These are phyloP conservation scores for Sporothrix globosa DNA, from an alignment of 2,329 filamentous ascomycete species.

Conservation along the genomic window DNA sequence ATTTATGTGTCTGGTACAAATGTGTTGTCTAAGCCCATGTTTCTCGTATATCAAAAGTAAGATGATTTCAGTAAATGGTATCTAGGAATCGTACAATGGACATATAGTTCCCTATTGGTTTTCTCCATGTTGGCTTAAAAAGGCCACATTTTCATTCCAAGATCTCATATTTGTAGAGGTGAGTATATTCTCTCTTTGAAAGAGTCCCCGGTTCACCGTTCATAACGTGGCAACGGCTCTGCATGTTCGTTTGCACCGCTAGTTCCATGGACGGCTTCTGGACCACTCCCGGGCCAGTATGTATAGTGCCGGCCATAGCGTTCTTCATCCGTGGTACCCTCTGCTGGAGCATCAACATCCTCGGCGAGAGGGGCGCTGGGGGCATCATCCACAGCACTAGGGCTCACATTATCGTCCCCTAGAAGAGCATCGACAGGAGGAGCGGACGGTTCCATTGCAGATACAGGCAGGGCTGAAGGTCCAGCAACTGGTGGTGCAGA, in stretches of 20 bases:
- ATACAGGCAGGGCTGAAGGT: neutral
- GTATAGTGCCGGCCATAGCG: constrained; percentile 40
- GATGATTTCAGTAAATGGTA: constrained; percentile 9
- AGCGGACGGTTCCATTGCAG: neutral
- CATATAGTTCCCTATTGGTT: neutral
- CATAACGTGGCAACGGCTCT: constrained; percentile 43
- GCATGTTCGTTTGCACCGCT: constrained; percentile 22
- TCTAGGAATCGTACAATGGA: constrained; percentile 23
- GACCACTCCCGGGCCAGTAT: constrained; percentile 32
- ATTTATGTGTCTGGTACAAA: neutral
- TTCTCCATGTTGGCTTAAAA: neutral
- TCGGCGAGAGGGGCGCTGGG: constrained; percentile 39
- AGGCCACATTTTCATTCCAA: neutral
- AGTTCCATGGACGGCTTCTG: constrained; percentile 25
- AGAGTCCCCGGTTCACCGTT: constrained; percentile 35
- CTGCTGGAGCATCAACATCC: constrained; percentile 27
- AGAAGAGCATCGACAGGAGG: neutral
- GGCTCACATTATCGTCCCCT: neutral
- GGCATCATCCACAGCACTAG: neutral
- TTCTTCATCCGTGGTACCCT: constrained; percentile 24
- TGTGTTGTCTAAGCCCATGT: neutral
- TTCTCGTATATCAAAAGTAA: neutral
- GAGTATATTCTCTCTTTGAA: neutral
- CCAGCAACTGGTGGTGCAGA: neutral
- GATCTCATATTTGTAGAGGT: neutral